phyloP scores from a whole-genome alignment of 2,329 filamentous ascomycete species.

The Dendrostoma leiphaemia region DNA sequence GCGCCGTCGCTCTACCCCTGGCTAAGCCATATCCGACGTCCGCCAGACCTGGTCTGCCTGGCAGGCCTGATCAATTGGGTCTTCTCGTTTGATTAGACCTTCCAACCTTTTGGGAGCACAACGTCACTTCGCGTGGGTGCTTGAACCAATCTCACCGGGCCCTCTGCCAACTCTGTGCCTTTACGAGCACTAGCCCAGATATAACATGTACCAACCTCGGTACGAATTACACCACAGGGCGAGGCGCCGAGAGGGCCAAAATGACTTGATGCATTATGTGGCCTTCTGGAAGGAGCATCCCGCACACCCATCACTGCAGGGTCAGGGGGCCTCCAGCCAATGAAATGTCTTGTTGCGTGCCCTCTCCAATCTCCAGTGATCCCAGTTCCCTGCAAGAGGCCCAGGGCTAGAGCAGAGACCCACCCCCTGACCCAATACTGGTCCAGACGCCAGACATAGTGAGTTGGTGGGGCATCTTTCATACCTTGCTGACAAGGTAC shows the following conservation, averaged over 20 bases:
- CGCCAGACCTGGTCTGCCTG: not conserved
- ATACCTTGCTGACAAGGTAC: not conserved
- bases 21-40: not conserved
- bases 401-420: not conserved
- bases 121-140: not conserved
- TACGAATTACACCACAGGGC: too few relatives aligned
- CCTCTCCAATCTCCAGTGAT: conserved; percentile 12
- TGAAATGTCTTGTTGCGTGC: not conserved
- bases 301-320: not conserved
- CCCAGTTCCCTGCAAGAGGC: conserved; percentile 4
- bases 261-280: not conserved
- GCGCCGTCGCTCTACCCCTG: not conserved
- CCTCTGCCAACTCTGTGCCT: not conserved
- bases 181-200: too few relatives aligned
- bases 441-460: too few relatives aligned
- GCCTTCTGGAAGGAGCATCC: conserved; percentile 5
- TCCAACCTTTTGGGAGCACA: not conserved
- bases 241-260: not conserved
- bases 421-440: conserved; percentile 16
- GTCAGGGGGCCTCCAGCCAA: conserved; percentile 5
- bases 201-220: too few relatives aligned
- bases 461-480: not conserved
- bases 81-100: not conserved
- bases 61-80: not conserved
- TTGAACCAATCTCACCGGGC: not conserved